Evolutionary conservation across 164 flowering plant species (phyloP).

Genomic region (Stephania japonica): DNA sequence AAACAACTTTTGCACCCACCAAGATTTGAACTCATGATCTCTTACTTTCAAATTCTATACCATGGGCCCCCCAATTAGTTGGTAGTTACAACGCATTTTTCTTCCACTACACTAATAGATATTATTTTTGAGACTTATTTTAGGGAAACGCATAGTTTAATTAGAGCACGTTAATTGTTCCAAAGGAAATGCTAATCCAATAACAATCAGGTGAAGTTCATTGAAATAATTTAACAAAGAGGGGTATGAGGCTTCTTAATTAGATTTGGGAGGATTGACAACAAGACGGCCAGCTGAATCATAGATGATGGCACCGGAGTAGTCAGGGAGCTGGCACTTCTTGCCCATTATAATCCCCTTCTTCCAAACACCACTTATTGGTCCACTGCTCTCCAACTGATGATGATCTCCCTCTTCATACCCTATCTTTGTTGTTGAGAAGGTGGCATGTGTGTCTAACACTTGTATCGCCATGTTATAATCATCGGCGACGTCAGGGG

Average conservation of each 20-base stretch:
- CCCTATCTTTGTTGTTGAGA: slow-evolving; percentile 7
- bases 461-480: slow-evolving; percentile 35
- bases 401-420: background rate
- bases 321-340: slow-evolving; percentile 79
- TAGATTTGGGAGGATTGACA: slow-evolving; percentile 19
- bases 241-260: too few species aligned
- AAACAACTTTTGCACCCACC: too few species aligned
- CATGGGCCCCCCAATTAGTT: too few species aligned
- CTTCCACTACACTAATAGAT: too few species aligned
- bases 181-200: too few species aligned
- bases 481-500: slow-evolving; percentile 1
- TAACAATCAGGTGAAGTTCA: too few species aligned
- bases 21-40: too few species aligned
- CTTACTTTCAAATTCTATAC: too few species aligned
- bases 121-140: too few species aligned
- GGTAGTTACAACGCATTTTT: too few species aligned
- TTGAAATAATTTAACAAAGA: slow-evolving; percentile 9
- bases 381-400: slow-evolving; percentile 1
- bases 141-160: too few species aligned
- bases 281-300: slow-evolving; percentile 58
- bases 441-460: slow-evolving; percentile 26
- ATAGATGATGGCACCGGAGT: slow-evolving; percentile 74
- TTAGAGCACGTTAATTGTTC: too few species aligned
- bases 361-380: slow-evolving; percentile 45
- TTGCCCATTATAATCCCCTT: slow-evolving; percentile 91